Evolutionary conservation across 768 basidiomycete genomes (phyloP).

Genomic region (Dictyophora rubrovolvata): DNA sequence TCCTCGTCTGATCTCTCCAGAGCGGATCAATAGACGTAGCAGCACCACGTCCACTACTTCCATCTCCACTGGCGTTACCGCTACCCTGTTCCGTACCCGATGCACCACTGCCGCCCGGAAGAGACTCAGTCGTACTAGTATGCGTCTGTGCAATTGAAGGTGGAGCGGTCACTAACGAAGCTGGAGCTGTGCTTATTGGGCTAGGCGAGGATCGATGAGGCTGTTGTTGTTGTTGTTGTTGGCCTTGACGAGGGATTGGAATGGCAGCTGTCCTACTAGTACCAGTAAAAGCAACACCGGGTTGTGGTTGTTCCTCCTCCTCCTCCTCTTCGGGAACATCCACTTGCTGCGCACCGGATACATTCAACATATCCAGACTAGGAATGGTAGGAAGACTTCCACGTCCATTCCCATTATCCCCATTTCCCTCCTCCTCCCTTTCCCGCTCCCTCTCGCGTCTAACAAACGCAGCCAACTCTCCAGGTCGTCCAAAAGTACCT

Average conservation of each 20-base stretch:
- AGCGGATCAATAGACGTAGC: background rate
- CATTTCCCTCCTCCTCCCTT: background rate
- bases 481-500: conserved; percentile 62
- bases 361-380: background rate
- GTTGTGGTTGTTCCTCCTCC: background rate
- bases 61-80: background rate
- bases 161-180: conserved; percentile 60
- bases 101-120: background rate
- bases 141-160: conserved; percentile 41
- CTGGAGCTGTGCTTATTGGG: conserved; percentile 60
- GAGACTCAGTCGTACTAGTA: background rate
- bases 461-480: background rate
- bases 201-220: conserved; percentile 19
- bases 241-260: background rate
- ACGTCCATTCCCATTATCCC: background rate
- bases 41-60: background rate
- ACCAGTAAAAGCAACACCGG: background rate
- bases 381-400: background rate
- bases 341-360: background rate
- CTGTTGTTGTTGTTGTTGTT: conserved; percentile 18
- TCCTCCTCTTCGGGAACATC: background rate
- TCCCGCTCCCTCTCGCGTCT: background rate
- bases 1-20: background rate
- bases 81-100: background rate
- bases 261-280: conserved; percentile 12